These are phyloP conservation scores for Podila clonocystis DNA, from an alignment of 192 early-diverging fungal genomes.

Conservation along the genomic window DNA sequence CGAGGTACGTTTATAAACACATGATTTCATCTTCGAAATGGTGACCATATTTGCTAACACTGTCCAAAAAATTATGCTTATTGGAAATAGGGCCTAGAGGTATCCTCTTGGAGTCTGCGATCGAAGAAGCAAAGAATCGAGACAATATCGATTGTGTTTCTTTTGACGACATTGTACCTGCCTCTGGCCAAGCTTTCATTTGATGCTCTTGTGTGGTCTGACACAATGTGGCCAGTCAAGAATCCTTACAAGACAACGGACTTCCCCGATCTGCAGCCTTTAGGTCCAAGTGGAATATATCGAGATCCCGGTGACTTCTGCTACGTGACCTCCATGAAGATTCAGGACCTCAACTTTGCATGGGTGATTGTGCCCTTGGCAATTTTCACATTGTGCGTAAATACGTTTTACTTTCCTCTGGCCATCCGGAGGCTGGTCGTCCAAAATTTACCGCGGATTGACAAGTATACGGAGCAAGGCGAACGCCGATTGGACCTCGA, in stretches of 20 bases:
- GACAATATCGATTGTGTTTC: constrained; percentile 49
- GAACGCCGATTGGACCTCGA: constrained; percentile 34
- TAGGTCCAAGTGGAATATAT: constrained; percentile 29
- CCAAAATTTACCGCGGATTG: constrained; percentile 59
- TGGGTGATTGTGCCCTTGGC: constrained; percentile 48
- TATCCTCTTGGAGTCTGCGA: constrained; percentile 44
- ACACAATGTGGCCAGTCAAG: constrained; percentile 41
- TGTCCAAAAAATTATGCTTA: no score
- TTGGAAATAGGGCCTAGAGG: constrained; percentile 40
- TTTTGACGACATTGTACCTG: constrained; percentile 51
- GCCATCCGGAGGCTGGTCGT: constrained; percentile 44
- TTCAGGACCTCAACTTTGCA: constrained; percentile 53
- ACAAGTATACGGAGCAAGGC: constrained; percentile 50
- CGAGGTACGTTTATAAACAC: constrained; percentile 27
- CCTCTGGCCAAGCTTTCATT: constrained; percentile 51
- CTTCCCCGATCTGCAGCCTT: constrained; percentile 32
- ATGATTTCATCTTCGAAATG: no score
- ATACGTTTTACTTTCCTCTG: constrained; percentile 53
- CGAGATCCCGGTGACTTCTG: constrained; percentile 48
- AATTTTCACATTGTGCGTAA: constrained; percentile 25
- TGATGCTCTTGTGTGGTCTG: constrained; percentile 53
- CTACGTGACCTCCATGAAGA: constrained; percentile 56
- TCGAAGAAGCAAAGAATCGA: constrained; percentile 39
- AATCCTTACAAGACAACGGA: constrained; percentile 48
- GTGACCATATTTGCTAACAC: no score